A percentile compares a stretch with the other conserved stretches of the same genome.
phyloP scores from a whole-genome alignment of 208 protist species.

The Acanthamoeba quina region DNA sequence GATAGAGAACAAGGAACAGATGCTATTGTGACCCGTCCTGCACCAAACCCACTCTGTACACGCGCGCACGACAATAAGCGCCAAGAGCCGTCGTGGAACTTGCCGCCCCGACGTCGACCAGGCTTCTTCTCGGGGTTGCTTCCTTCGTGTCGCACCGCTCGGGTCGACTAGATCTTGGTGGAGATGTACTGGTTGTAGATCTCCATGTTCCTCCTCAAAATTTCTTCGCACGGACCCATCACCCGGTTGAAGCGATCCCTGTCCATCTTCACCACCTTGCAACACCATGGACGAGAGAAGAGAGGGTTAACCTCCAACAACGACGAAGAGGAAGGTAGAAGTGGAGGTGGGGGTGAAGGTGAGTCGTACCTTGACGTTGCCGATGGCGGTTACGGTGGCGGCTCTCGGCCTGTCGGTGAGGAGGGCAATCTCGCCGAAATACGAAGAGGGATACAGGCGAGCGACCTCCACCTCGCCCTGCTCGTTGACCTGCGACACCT shows the following conservation, averaged over 20 bases:
- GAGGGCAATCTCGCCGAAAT: constrained; percentile 64
- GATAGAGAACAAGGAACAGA: too few species aligned
- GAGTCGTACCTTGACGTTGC: constrained; percentile 33
- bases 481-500: constrained; percentile 33
- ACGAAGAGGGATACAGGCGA: constrained; percentile 51
- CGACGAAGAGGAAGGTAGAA: too few species aligned
- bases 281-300: too few species aligned
- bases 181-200: constrained; percentile 80
- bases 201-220: constrained; percentile 84
- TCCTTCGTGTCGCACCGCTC: too few species aligned
- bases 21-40: too few species aligned
- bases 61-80: too few species aligned
- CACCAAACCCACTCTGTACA: too few species aligned
- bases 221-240: constrained; percentile 83
- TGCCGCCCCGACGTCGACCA: too few species aligned
- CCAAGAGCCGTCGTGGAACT: too few species aligned
- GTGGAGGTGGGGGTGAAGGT: neutral
- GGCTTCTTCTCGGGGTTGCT: too few species aligned
- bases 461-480: constrained; percentile 66
- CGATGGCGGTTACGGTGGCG: constrained; percentile 74
- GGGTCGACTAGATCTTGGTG: constrained; percentile 56
- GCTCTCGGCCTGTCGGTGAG: constrained; percentile 73
- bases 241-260: constrained; percentile 82
- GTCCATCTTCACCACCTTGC: constrained; percentile 82
- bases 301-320: neutral